Evolutionary conservation across 192 early-diverging fungal genomes (phyloP), one percentile per base, ranked within the genome.

Genomic region (Entophlyctis helioformis): DNA sequence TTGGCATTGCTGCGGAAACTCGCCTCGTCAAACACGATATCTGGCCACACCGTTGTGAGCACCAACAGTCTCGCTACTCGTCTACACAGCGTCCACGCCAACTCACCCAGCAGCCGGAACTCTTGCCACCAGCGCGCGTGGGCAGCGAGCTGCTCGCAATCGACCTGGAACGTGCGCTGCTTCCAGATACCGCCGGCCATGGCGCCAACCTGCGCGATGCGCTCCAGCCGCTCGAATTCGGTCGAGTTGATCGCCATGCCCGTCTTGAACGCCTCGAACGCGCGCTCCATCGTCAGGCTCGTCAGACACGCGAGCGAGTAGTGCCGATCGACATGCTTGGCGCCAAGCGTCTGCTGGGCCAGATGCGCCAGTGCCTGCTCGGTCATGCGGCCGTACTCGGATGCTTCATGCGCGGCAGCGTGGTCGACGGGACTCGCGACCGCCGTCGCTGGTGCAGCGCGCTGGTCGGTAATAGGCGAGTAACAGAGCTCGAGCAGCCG

Each of bases 101-200:
- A 34, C 46, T 28, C 29, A 68, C 68, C 48, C 19, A 83, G 43
- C 18, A 82, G 56, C 45, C 65, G 57, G 34, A 84, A 48, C 47
- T 84, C 80, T 28, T 75, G 64, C 57, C 67, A 72, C 83, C 83
- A 85, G 24, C 65, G 52, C 8, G 82, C 71, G n/a, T 80, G 67
- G 0, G 66, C 65, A 1, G 72, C 76, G 13, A 80, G 56, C 2
- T 71, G 42, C 35, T 65, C 51, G 46, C 81, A 82, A 29, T 60
- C 61, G 23, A 77, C 71, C 36, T 74, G 69, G 32, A 84, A 66
- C 2, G 60, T 58, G 11, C 72, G 70, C 57, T 84, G 80, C 37
- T 74, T 69, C 83, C 83, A 86, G 3, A 74, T 64, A 3, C 59
- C 46, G 35, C 68, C 76, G 34, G 68, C 72, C 0, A 66, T 57